Base-by-base conservation (phyloP, 345 rosid genomes). In the Sonneratia alba region DNA sequence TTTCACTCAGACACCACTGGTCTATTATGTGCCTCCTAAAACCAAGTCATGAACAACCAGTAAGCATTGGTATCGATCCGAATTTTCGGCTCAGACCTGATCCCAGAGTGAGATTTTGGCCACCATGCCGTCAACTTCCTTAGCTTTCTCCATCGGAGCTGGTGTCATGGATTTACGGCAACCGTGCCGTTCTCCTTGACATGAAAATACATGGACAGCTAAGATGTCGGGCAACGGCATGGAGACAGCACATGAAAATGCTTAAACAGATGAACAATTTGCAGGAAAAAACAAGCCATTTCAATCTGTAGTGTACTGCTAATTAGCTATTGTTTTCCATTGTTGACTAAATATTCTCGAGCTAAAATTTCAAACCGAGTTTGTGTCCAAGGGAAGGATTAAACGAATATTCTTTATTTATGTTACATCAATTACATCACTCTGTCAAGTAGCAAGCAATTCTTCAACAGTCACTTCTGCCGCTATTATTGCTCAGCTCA, bases 21-120 rank as follows among this genome's bases (percentile, higher is more conserved):
- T 85, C 85, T 87, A 69, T 84, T 88, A 85, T 91, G 87, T 36
- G 34, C 38, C 74, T 14, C 36, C 72, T 81, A n/a, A 84, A 27
- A 27, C 32, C 32, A 1, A 27, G 32, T 27, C 32, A 27, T 27
- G 32, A 27, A 27, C 32, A 27, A 27, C 32, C 32, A 27, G 32
- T 27, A 27, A 27, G 32, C 32, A 27, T 1, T 27, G 0, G 32
- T 27, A 27, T 27, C 32, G 32, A 27, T 27, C 32, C 32, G 32
- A 27, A 27, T 27, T 27, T 27, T 27, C 32, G 32, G 32, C 32
- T 27, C 32, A 27, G 32, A 27, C 32, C 32, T 42, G 45, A 42
- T 42, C 10, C 10, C 45, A 42, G 10, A 42, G 0, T 42, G 32
- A 27, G 32, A 27, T 79, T 91, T 88, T 89, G 91, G 80, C 76